A percentile compares a stretch with the other conserved stretches of the same genome.
Conservation (phyloP, 2,329 filamentous ascomycete genomes). For the Leptographium wingfieldii region DNA sequence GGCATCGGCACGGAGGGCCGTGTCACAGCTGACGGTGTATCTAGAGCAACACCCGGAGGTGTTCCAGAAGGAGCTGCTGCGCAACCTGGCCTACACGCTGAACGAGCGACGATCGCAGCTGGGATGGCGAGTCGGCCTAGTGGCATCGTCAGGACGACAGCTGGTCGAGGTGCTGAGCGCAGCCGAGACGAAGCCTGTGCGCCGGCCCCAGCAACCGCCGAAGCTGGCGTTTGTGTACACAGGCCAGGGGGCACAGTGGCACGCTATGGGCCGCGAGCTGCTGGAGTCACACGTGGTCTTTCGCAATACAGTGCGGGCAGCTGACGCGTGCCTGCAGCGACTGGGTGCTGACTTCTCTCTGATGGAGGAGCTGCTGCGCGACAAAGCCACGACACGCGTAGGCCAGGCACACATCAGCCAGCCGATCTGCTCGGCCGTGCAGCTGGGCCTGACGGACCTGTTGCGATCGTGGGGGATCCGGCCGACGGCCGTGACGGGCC, state of each 20-base stretch:
- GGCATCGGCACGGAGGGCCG: too few relatives aligned
- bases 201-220: not conserved
- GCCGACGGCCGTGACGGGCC: conserved; percentile 18
- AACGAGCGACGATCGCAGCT: too few relatives aligned
- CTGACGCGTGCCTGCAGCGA: too few relatives aligned
- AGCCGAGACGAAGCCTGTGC: not conserved
- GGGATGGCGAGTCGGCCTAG: too few relatives aligned
- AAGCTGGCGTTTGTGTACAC: conserved; percentile 3
- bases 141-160: too few relatives aligned
- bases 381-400: conserved; percentile 8
- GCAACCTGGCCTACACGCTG: too few relatives aligned
- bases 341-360: too few relatives aligned
- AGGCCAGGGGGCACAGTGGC: conserved; percentile 12
- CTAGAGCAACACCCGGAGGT: too few relatives aligned
- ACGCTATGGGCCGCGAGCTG: conserved; percentile 21
- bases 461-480: conserved; percentile 15
- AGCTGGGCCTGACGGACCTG: conserved; percentile 19
- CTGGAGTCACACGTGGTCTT: not conserved
- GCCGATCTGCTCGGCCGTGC: conserved; percentile 19
- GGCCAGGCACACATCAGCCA: conserved; percentile 23
- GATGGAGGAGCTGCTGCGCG: not conserved
- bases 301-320: too few relatives aligned
- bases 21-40: too few relatives aligned
- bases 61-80: too few relatives aligned
- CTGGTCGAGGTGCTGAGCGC: not conserved